phyloP scores from a whole-genome alignment of 148 eudicot genomes.

The Arbutus unedo region DNA sequence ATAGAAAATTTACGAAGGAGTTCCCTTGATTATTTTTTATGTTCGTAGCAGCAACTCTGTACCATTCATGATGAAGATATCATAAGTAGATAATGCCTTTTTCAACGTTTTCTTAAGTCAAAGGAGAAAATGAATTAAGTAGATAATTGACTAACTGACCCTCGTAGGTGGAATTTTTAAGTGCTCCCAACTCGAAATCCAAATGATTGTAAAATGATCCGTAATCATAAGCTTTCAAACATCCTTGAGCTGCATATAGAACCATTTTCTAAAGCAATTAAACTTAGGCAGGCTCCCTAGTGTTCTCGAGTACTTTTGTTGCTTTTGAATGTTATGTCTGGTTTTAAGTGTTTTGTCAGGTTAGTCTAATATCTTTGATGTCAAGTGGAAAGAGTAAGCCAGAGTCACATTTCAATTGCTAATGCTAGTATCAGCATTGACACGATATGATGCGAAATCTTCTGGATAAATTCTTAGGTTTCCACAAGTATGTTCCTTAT shows the following conservation, averaged over 20 bases:
- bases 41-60: background rate
- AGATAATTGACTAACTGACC: background rate
- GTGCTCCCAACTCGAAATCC: background rate
- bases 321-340: background rate
- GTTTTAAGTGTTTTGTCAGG: background rate
- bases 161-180: background rate
- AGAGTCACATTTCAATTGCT: background rate
- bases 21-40: slow-evolving; percentile 3
- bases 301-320: background rate
- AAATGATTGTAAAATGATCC: background rate
- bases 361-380: background rate
- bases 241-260: background rate
- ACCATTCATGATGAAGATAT: background rate
- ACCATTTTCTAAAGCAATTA: background rate
- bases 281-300: background rate
- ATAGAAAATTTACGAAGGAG: background rate
- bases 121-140: background rate
- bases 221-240: background rate
- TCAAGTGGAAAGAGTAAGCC: background rate
- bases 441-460: background rate
- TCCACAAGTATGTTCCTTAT: background rate
- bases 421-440: background rate
- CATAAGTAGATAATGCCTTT: background rate
- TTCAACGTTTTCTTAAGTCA: background rate
- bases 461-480: background rate